These are phyloP conservation scores for Grigorovia transvaalensis DNA, from an alignment of 805 yeast species.

Conservation along the genomic window DNA sequence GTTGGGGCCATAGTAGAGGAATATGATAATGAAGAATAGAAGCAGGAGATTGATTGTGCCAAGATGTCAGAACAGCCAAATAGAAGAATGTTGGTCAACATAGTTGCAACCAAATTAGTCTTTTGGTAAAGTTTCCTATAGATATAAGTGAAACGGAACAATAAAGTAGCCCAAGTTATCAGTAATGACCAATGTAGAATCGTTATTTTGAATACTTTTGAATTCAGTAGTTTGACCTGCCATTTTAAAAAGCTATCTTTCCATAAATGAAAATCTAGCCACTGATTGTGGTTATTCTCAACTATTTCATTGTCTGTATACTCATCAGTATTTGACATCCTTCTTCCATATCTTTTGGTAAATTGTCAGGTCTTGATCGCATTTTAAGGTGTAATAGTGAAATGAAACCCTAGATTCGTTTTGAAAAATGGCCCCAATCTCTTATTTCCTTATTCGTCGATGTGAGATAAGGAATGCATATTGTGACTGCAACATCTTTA, in stretches of 20 bases:
- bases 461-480: background rate
- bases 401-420: too few relatives aligned
- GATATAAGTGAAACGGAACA: constrained; percentile 43
- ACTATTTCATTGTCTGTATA: background rate
- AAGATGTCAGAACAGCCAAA: constrained; percentile 86
- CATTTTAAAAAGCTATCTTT: background rate
- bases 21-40: constrained; percentile 9
- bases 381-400: background rate
- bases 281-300: background rate
- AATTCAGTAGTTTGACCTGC: constrained; percentile 1
- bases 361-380: background rate
- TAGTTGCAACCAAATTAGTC: constrained; percentile 65
- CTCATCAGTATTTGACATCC: background rate
- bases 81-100: constrained; percentile 67
- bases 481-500: background rate
- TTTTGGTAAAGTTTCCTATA: constrained; percentile 52
- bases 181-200: constrained; percentile 46
- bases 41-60: constrained; percentile 61
- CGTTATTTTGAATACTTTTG: constrained; percentile 38
- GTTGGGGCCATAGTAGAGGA: background rate
- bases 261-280: background rate
- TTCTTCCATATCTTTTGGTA: background rate
- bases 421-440: background rate
- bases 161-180: constrained; percentile 36
- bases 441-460: background rate